Evolutionary conservation across 75 land plant genomes (phyloP).

Genomic region (Pinus taeda): DNA sequence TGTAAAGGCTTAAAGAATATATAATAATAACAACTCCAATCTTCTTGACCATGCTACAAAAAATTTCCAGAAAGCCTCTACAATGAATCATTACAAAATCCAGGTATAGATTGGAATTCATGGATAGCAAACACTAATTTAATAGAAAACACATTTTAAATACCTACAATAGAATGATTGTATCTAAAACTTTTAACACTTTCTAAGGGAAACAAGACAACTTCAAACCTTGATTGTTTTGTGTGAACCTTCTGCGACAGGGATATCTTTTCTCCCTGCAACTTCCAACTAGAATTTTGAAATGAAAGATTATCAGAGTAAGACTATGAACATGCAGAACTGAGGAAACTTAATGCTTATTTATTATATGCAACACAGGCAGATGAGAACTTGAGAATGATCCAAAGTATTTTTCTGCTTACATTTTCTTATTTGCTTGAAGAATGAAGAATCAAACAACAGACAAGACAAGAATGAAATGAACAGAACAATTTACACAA

Average conservation of each 20-base stretch:
- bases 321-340: background rate
- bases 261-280: conserved; percentile 85
- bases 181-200: background rate
- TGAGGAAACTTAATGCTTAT: background rate
- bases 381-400: background rate
- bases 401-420: background rate
- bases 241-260: conserved; percentile 86
- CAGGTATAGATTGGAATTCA: background rate
- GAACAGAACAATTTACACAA: background rate
- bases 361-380: background rate
- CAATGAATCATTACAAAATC: background rate
- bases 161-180: background rate
- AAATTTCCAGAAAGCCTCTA: background rate
- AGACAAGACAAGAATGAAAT: background rate
- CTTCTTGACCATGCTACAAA: background rate
- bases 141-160: background rate
- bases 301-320: conserved; percentile 10
- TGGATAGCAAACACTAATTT: background rate
- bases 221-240: conserved; percentile 69
- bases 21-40: no score
- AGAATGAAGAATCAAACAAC: background rate
- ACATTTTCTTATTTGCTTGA: background rate
- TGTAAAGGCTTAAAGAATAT: no score
- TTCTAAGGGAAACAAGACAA: background rate
- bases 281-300: conserved; percentile 60